Evolutionary conservation across 75 land plant genomes (phyloP).

Genomic region (Adiantum capillusveneris): DNA sequence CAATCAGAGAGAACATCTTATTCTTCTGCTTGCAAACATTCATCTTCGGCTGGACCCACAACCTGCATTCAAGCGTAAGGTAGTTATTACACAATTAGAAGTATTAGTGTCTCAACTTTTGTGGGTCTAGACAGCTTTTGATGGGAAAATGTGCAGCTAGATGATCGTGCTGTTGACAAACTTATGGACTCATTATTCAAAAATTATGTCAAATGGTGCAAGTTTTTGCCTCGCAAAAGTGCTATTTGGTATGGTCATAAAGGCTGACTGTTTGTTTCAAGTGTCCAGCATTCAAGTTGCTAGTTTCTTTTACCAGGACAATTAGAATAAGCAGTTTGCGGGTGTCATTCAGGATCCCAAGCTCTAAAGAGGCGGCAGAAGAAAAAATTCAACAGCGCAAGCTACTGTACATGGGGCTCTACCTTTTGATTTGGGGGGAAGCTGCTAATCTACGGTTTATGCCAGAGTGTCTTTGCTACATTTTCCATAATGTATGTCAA

Average conservation of each 20-base stretch:
- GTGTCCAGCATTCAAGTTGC: too few species aligned
- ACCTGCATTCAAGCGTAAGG: not conserved
- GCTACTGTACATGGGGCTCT: slow-evolving; percentile 80
- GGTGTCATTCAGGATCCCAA: too few species aligned
- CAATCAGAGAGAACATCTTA: slow-evolving; percentile 92
- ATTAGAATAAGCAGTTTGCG: too few species aligned
- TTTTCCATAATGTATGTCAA: slow-evolving; percentile 86
- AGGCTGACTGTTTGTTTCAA: not conserved
- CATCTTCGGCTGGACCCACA: slow-evolving; percentile 52
- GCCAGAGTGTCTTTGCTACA: slow-evolving; percentile 98
- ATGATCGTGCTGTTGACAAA: slow-evolving; percentile 77
- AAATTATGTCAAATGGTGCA: slow-evolving; percentile 90
- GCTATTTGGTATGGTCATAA: slow-evolving; percentile 9
- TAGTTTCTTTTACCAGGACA: too few species aligned
- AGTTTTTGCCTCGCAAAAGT: slow-evolving; percentile 55
- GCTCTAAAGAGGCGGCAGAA: too few species aligned
- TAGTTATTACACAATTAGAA: too few species aligned
- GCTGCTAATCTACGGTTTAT: slow-evolving; percentile 95
- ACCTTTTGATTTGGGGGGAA: slow-evolving; percentile 98
- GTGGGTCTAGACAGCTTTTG: too few species aligned
- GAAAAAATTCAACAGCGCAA: slow-evolving; percentile 65
- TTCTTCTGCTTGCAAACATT: slow-evolving; percentile 77
- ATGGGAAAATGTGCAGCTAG: slow-evolving; percentile 79
- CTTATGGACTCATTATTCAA: slow-evolving; percentile 77
- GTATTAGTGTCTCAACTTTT: too few species aligned